Evolutionary conservation across 805 yeast species (phyloP).

Genomic region (Candida berthetii): DNA sequence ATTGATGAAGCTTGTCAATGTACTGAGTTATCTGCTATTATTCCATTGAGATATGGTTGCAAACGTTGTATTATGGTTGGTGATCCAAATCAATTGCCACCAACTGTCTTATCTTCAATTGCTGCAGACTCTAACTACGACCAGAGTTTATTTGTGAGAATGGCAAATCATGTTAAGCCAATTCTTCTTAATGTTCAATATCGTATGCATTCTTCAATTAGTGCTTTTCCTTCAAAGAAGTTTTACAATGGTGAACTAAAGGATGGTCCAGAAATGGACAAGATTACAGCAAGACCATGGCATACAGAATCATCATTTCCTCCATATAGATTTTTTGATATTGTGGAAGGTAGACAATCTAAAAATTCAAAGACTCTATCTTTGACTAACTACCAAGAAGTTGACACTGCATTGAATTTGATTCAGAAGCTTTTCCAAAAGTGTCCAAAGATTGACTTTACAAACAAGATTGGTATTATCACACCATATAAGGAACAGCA

Average conservation of each 20-base stretch:
- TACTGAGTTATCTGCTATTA: constrained; percentile 86
- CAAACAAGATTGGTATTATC: constrained; percentile 79
- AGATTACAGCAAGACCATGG: constrained; percentile 65
- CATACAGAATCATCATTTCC: constrained; percentile 49
- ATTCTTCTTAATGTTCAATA: constrained; percentile 85
- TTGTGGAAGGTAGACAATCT: constrained; percentile 56
- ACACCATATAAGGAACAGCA: constrained; percentile 95
- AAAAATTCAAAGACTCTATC: constrained; percentile 65
- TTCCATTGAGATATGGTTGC: constrained; percentile 90
- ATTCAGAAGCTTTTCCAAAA: constrained; percentile 43
- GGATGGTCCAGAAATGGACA: constrained; percentile 75
- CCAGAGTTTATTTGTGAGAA: constrained; percentile 89
- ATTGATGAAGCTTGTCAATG: constrained; percentile 98
- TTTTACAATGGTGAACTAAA: constrained; percentile 69
- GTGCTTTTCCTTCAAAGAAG: constrained; percentile 77
- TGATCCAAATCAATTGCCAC: constrained; percentile 97
- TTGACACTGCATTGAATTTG: constrained; percentile 64
- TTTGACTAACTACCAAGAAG: constrained; percentile 65
- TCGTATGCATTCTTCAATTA: constrained; percentile 95
- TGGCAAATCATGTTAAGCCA: constrained; percentile 62
- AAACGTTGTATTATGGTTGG: constrained; percentile 94
- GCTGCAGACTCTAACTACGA: constrained; percentile 81
- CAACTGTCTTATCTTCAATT: constrained; percentile 86
- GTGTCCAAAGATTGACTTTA: constrained; percentile 44
- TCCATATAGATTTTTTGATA: constrained; percentile 79